Evolutionary conservation across 2,329 filamentous ascomycete genomes (phyloP).

Genomic region (Aureobasidium sp.): DNA sequence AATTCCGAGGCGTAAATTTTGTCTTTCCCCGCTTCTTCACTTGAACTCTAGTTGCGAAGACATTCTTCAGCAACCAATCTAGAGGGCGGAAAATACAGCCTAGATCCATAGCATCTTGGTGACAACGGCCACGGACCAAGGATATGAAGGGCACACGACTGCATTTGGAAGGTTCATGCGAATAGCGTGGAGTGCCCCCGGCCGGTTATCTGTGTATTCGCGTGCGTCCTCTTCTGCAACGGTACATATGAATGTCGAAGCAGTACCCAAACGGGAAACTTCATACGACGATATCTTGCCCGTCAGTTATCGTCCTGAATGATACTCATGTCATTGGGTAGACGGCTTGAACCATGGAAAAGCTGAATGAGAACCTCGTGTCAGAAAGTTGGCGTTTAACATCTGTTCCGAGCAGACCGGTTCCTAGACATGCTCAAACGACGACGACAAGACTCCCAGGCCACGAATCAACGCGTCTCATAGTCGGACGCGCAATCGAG

Average conservation of each 20-base stretch:
- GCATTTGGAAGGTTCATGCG: slow-evolving; percentile 11
- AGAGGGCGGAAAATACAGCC: neutral
- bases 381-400: neutral
- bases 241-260: neutral
- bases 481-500: neutral
- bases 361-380: neutral
- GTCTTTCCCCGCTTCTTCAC: neutral
- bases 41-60: neutral
- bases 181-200: neutral
- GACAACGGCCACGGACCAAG: slow-evolving; percentile 5
- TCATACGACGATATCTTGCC: neutral
- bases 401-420: no score
- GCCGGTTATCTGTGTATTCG: neutral
- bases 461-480: no score
- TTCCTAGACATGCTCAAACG: neutral
- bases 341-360: neutral
- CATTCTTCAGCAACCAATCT: slow-evolving; percentile 1
- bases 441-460: no score
- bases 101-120: neutral
- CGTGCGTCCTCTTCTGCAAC: neutral
- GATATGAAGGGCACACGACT: neutral
- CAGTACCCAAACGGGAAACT: neutral
- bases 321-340: neutral
- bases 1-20: slow-evolving; percentile 5
- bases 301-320: neutral